A percentile compares a stretch with the other conserved stretches of the same genome.
Evolutionary conservation across 2,329 filamentous ascomycete genomes (phyloP).

Genomic region (Orbilia javanica): DNA sequence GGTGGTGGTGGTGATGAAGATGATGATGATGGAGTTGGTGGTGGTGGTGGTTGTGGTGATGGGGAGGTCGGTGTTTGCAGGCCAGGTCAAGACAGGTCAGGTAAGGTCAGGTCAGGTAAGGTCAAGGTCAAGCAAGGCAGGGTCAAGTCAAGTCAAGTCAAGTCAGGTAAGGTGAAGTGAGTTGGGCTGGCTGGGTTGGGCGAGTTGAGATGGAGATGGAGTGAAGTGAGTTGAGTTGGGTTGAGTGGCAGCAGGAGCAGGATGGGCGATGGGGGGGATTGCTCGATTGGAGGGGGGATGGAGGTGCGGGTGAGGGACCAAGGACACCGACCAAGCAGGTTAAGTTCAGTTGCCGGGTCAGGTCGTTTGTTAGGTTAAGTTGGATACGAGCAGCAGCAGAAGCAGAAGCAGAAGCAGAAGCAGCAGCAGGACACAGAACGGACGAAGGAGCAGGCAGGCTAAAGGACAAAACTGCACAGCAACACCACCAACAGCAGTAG

Average conservation of each 20-base stretch:
- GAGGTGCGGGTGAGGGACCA: slow-evolving; percentile 36
- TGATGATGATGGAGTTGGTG: not conserved
- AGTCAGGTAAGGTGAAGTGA: not conserved
- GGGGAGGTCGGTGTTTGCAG: slow-evolving; percentile 6
- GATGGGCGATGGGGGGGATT: not conserved
- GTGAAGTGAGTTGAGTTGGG: not conserved
- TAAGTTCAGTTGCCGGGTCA: slow-evolving; percentile 1
- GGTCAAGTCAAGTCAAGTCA: not conserved
- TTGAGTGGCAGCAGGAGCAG: not conserved
- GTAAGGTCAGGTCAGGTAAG: not conserved
- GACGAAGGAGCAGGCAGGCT: slow-evolving; percentile 3
- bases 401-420: not conserved
- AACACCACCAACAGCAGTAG: not conserved
- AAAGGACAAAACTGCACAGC: slow-evolving; percentile 46
- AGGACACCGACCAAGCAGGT: slow-evolving; percentile 9
- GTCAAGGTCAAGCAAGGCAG: not conserved
- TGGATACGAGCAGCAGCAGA: not conserved
- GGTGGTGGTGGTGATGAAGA: not conserved
- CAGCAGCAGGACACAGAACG: not conserved
- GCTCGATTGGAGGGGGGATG: not conserved
- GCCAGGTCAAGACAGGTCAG: not conserved
- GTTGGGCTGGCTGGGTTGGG: not conserved
- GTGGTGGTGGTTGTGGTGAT: not conserved
- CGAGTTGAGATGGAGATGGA: not conserved
- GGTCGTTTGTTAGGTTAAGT: not conserved